Percentiles rank a stretch among this genome's conserved stretches.
Conservation (phyloP, 192 early-diverging fungal species). For the Ambispora gerdemannii region DNA sequence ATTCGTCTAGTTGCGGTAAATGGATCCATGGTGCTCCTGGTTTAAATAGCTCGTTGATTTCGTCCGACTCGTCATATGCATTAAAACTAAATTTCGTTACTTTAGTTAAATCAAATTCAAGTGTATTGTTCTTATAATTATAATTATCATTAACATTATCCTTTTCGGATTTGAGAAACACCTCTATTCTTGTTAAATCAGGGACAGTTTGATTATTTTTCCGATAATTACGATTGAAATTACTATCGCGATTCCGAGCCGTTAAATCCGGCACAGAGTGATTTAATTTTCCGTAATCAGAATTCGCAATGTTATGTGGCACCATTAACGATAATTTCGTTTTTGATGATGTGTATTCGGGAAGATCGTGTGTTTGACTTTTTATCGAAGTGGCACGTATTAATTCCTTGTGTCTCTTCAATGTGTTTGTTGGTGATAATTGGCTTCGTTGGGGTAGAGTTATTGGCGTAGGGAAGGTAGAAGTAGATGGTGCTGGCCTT, state of each 20-base stretch:
- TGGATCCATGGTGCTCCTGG: constrained; percentile 23
- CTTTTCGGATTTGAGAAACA: not conserved
- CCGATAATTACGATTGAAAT: not conserved
- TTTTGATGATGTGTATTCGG: constrained; percentile 11
- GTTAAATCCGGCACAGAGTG: constrained; percentile 19
- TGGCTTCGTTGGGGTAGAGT: not conserved
- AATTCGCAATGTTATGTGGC: constrained; percentile 9
- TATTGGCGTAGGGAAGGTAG: not conserved
- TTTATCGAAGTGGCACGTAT: not conserved
- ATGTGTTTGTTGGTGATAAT: not conserved
- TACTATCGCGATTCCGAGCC: not conserved
- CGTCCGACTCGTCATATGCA: constrained; percentile 24
- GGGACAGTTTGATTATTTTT: constrained; percentile 16
- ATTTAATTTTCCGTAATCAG: constrained; percentile 14
- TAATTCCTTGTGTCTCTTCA: constrained; percentile 13
- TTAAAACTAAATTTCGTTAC: constrained; percentile 25
- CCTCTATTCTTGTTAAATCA: not conserved
- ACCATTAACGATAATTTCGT: constrained; percentile 14
- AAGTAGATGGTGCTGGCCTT: too few species aligned
- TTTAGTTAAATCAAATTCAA: not conserved
- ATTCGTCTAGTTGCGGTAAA: constrained; percentile 20
- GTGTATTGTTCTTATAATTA: not conserved
- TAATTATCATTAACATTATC: not conserved
- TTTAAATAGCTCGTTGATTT: constrained; percentile 22
- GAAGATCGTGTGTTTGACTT: constrained; percentile 6